Evolutionary conservation across 2,329 filamentous ascomycete species (phyloP).

Genomic region (Epicoccum sorghinum): DNA sequence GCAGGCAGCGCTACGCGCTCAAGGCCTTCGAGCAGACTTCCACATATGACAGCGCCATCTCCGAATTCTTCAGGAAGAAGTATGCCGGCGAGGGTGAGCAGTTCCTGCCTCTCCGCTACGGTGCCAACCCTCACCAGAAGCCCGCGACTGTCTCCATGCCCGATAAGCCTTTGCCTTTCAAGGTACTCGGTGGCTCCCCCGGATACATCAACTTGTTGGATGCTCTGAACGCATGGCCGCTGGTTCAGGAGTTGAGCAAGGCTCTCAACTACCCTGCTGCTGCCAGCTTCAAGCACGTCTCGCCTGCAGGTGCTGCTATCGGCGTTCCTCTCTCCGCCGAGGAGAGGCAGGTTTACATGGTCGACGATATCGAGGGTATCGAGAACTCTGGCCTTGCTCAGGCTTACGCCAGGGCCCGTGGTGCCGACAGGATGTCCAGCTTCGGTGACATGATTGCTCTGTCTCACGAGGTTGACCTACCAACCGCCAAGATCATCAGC

Average conservation of each 20-base stretch:
- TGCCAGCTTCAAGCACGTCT: slow-evolving; percentile 97
- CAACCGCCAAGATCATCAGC: slow-evolving; percentile 96
- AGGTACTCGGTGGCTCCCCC: slow-evolving; percentile 84
- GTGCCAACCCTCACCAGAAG: slow-evolving; percentile 98
- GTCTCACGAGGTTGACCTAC: slow-evolving; percentile 86
- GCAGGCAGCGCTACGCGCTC: slow-evolving; percentile 86
- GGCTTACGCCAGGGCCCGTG: slow-evolving; percentile 93
- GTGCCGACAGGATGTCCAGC: slow-evolving; percentile 97
- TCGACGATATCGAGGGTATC: slow-evolving; percentile 90
- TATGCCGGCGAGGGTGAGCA: slow-evolving; percentile 87
- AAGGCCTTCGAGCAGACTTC: slow-evolving; percentile 99
- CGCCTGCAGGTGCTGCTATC: slow-evolving; percentile 92
- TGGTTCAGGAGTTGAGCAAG: slow-evolving; percentile 94
- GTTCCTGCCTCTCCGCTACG: slow-evolving; percentile 87
- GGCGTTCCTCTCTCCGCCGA: slow-evolving; percentile 83
- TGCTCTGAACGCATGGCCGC: slow-evolving; percentile 92
- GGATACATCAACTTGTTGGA: slow-evolving; percentile 98
- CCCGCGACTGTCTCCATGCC: slow-evolving; percentile 83
- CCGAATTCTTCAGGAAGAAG: slow-evolving; percentile 96
- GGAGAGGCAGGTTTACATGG: slow-evolving; percentile 98
- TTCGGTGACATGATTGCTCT: slow-evolving; percentile 97
- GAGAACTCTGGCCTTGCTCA: slow-evolving; percentile 86
- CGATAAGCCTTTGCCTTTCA: slow-evolving; percentile 84
- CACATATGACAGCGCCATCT: slow-evolving; percentile 93
- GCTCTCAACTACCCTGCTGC: slow-evolving; percentile 88